Base-by-base conservation (phyloP, 305 asterid genomes). In the Striga hermonthica region DNA sequence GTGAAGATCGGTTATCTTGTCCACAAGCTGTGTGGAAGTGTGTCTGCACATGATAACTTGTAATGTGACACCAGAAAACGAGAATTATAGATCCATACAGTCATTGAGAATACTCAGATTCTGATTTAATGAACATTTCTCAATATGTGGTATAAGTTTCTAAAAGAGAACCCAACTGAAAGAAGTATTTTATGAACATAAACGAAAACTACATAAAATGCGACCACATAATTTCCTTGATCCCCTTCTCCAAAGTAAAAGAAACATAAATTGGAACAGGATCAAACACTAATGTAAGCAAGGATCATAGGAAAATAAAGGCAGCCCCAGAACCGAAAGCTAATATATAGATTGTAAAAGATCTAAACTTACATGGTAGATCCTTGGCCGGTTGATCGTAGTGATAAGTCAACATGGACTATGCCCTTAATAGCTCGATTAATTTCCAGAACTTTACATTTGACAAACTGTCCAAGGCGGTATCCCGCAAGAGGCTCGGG, bases 381-480 rank as follows among this genome's bases (percentile, higher is more conserved):
- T 62, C 41, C 71, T 59, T 52, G 66, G 60, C 64, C 76, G 59
- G 79, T 64, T 59, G 74, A 72, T 47, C 95, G 79, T 43, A 93
- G 78, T 39, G 97, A 93, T 67, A 93, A 79, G 73, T 93, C 99
- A 79, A 90, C 71, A 66, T 88, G 95, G 61, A 83, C 69, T 12
- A 76, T 78, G 62, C 95, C 91, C 65, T 66, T 72, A 16, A 47
- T 56, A 64, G 87, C 80, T 65, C 59, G 76, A 74, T 73, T 72
- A 39, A 88, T 74, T 68, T 79, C 96, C 66, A 88, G 75, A 63
- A 90, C 86, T 79, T 82, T 80, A 81, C 99, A 93, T 74, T 88
- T 90, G 63, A 93, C 95, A 68, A 86, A 82, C 70, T 88, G 86
- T 38, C 95, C 96, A 70, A 83, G 90, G 6, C 72, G 87, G 80